Evolutionary conservation across 2,329 filamentous ascomycete genomes (phyloP).

Genomic region (Aaosphaeria pasadenensis): DNA sequence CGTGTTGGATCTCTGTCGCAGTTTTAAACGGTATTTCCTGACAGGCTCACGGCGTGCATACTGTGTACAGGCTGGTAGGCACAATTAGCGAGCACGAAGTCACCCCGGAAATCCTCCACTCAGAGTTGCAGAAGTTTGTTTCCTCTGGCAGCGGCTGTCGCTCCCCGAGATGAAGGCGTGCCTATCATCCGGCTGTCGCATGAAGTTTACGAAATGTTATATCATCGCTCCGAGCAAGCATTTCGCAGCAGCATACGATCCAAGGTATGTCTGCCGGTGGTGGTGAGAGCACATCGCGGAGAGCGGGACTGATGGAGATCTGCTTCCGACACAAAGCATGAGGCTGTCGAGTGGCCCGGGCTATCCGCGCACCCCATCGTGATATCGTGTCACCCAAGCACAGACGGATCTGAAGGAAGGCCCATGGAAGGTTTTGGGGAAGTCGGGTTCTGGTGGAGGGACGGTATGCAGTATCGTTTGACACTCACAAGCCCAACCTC

Average conservation of each 20-base stretch:
- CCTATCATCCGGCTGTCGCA: slow-evolving; percentile 4
- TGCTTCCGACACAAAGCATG: slow-evolving; percentile 9
- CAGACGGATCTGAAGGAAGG: slow-evolving; percentile 37
- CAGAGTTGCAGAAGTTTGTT: slow-evolving; percentile 7
- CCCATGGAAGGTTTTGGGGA: slow-evolving; percentile 12
- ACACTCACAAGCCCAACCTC: slow-evolving; percentile 2
- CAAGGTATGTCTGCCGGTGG: background rate
- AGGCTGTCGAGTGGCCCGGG: slow-evolving; percentile 12
- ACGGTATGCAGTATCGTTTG: too few relatives aligned
- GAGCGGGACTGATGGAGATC: slow-evolving; percentile 10
- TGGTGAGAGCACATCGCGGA: background rate
- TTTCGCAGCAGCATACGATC: background rate
- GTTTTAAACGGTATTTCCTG: slow-evolving; percentile 17
- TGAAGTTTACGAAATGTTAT: slow-evolving; percentile 3
- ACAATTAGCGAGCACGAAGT: slow-evolving; percentile 4
- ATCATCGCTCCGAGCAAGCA: background rate
- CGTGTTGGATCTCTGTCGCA: slow-evolving; percentile 22
- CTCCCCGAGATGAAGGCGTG: slow-evolving; percentile 9
- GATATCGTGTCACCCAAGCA: slow-evolving; percentile 21
- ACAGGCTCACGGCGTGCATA: slow-evolving; percentile 9
- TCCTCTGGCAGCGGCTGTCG: slow-evolving; percentile 4
- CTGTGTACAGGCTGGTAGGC: background rate
- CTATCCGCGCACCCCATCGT: slow-evolving; percentile 8
- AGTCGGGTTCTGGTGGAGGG: slow-evolving; percentile 1
- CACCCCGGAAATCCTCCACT: background rate